A percentile compares a stretch with the other conserved stretches of the same genome.
Conservation (phyloP, 225 moss, liverwort and hornwort species). For the Pseudoscleropodium purum region DNA sequence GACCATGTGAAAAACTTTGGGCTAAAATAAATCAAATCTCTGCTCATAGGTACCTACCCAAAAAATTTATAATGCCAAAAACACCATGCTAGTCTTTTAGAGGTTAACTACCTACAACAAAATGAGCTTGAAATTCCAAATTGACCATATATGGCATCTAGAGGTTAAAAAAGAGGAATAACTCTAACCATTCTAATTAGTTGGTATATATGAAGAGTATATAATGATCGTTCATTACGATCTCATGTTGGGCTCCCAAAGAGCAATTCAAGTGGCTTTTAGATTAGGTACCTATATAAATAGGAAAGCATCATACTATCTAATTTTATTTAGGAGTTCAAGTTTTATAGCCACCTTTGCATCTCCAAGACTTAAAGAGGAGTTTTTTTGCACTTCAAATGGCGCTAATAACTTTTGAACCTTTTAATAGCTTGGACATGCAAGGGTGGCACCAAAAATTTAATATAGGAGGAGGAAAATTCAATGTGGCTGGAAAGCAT, state of each 20-base stretch:
- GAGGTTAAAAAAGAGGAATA: neutral
- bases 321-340: neutral
- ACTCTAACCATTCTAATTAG: neutral
- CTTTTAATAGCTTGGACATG: no score
- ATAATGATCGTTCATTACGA: no score
- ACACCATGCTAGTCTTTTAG: no score
- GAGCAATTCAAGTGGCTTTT: accelerated
- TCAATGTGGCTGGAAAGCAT: neutral
- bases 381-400: neutral
- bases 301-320: neutral
- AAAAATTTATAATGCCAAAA: no score
- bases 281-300: accelerated
- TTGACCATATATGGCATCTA: no score
- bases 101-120: no score
- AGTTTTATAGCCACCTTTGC: neutral
- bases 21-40: no score
- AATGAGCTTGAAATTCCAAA: no score
- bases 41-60: no score
- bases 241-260: accelerated
- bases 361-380: neutral
- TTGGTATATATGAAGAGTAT: neutral
- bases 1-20: no score
- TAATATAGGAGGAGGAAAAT: no score
- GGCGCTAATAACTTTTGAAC: neutral
- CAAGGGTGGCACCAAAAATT: neutral